Evolutionary conservation across 805 yeast genomes (phyloP).

Genomic region (Candida mattraensis): DNA sequence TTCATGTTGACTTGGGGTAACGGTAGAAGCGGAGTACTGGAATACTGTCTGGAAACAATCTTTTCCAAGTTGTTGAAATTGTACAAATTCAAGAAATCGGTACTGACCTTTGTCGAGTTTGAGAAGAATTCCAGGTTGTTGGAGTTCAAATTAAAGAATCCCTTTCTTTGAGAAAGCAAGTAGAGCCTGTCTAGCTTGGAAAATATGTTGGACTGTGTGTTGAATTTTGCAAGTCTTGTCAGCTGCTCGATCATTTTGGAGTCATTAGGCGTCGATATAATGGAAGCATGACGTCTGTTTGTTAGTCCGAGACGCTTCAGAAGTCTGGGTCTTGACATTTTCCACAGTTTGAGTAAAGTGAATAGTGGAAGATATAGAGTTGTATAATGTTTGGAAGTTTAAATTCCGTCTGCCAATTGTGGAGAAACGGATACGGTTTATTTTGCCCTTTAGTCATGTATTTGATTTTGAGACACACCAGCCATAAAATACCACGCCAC

Average conservation of each 20-base stretch:
- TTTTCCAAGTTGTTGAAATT: conserved; percentile 30
- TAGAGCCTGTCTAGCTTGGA: conserved; percentile 33
- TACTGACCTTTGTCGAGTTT: conserved; percentile 25
- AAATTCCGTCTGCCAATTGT: too few species aligned
- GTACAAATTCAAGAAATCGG: conserved; percentile 26
- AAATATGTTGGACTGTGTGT: conserved; percentile 27
- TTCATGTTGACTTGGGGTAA: conserved; percentile 10
- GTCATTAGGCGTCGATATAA: conserved; percentile 29
- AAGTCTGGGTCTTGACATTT: neutral
- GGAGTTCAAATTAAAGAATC: conserved; percentile 30
- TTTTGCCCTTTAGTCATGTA: too few species aligned
- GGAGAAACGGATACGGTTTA: too few species aligned
- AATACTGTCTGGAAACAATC: conserved; percentile 26
- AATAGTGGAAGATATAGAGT: too few species aligned
- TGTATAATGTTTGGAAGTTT: too few species aligned
- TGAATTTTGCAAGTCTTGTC: conserved; percentile 31
- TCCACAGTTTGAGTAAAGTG: too few species aligned
- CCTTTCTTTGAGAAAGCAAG: conserved; percentile 33
- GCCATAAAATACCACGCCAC: too few species aligned
- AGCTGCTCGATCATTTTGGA: conserved; percentile 29
- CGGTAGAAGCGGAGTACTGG: conserved; percentile 24
- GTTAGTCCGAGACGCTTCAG: conserved; percentile 4
- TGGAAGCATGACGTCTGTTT: conserved; percentile 30
- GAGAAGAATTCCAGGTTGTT: conserved; percentile 33
- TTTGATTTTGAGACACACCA: too few species aligned